Base-by-base conservation (phyloP, 164 flowering plant genomes). In the Taxillus chinensis region DNA sequence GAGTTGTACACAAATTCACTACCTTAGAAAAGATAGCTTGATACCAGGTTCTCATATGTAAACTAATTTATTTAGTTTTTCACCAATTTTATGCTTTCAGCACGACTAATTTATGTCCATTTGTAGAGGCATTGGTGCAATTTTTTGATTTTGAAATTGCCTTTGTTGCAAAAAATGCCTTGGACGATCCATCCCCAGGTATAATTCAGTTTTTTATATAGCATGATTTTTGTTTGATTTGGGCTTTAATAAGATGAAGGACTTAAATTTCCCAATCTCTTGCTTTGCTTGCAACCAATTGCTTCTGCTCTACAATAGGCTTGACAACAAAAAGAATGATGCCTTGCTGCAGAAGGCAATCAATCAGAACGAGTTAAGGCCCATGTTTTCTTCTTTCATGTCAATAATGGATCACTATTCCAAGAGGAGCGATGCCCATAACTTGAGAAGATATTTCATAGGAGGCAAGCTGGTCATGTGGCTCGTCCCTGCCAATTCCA, bases 171-270 rank as follows among this genome's bases (percentile, higher is more conserved):
- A n/a, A n/a, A n/a, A n/a, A n/a, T n/a, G n/a, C n/a, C n/a, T n/a
- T n/a, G n/a, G n/a, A n/a, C n/a, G n/a, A n/a, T n/a, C n/a, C n/a
- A n/a, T n/a, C n/a, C n/a, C n/a, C n/a, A n/a, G n/a, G n/a, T n/a
- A n/a, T n/a, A n/a, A n/a, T n/a, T n/a, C n/a, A n/a, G n/a, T n/a
- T n/a, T n/a, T n/a, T n/a, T n/a, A n/a, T n/a, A n/a, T n/a, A n/a
- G n/a, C n/a, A n/a, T n/a, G n/a, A n/a, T n/a, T n/a, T n/a, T n/a
- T n/a, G n/a, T n/a, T n/a, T n/a, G n/a, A n/a, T n/a, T n/a, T n/a
- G n/a, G n/a, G n/a, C 5, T 90, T 86, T 72, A 86, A 83, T 65
- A 88, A 80, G 73, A 92, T 92, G 90, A 88, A 69, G 72, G 84
- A 83, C 46, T 62, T 83, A 43, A 80, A 68, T 14, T 83, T 87